Evolutionary conservation across 352 stramenopile species (phyloP), one percentile per base, ranked within the genome.

Genomic region (Phytophthora europaea): DNA sequence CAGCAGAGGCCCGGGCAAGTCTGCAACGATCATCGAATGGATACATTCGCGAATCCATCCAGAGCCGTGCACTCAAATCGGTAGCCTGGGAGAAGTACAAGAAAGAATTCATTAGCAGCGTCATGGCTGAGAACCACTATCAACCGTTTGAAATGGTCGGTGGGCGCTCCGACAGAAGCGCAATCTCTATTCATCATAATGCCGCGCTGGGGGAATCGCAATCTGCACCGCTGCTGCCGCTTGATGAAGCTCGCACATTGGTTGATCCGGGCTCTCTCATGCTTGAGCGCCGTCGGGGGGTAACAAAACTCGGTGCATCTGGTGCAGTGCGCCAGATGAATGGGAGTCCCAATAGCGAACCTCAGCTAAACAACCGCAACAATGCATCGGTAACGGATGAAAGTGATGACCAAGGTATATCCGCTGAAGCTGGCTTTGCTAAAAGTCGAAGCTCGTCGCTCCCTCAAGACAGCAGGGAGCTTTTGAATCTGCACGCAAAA

Each of bases 11-110:
- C 33, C 85, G 87, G 0, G 84, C 77, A 33, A 94, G 87, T 61
- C 77, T 95, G 2, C 88, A 93, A 70, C 83, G 81, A 9, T 93
- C 85, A 0, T 86, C 85, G 6, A 75, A 78, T 9, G 82, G 84
- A 15, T 88, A 81, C 34, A 80, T 87, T 8, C 76, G 78, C 34
- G 88, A 94, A 60, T 92, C 82, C 51, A 84, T 95, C 50, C 79
- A 91, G 60, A 91, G 79, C 43, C 85, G 88, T 4, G 86, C 87
- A 2, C 65, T 95, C 2, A 95, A 95, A 65, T 94, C 82, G 12
- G 80, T 93, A 15, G 85, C 81, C 3, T 95, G 88, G 88, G 88
- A 95, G 28, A 81, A 82, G 59, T 95, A 95, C 62, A 89, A 90
- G 20, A 85, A 89, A 61, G 61, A 74, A 9, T 93, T 90, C 58